phyloP scores from a whole-genome alignment of 306 rosid genomes.

The Arachis hypogaea region DNA sequence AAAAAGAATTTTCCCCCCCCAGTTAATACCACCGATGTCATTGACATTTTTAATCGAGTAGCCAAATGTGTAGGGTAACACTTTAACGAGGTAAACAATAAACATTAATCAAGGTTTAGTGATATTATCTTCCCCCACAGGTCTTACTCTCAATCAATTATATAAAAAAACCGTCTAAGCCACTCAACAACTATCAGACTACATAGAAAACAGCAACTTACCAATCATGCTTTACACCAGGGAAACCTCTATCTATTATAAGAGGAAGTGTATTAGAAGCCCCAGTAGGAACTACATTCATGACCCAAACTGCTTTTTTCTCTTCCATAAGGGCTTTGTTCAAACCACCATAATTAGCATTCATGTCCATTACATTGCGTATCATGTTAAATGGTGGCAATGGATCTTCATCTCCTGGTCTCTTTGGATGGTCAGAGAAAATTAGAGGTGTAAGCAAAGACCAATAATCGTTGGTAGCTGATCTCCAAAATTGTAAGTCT shows the following conservation, averaged over 20 bases:
- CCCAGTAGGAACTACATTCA: constrained; percentile 80
- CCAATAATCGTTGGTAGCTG: constrained; percentile 73
- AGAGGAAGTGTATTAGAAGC: constrained; percentile 79
- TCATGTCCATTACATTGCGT: constrained; percentile 94
- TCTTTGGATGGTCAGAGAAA: constrained; percentile 95
- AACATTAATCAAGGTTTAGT: neutral
- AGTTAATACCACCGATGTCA: neutral
- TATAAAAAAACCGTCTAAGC: neutral
- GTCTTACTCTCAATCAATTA: neutral
- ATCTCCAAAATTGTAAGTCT: constrained; percentile 65
- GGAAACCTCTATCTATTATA: constrained; percentile 75
- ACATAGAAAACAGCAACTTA: constrained; percentile 42
- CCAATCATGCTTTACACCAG: constrained; percentile 91
- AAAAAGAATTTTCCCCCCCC: too few relatives aligned
- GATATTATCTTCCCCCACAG: neutral
- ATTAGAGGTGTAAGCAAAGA: constrained; percentile 87
- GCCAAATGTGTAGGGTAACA: neutral
- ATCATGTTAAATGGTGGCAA: constrained; percentile 87
- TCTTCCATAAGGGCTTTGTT: constrained; percentile 78
- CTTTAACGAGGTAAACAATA: neutral
- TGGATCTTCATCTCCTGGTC: constrained; percentile 95
- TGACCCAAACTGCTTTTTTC: constrained; percentile 84
- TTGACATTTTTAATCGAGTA: neutral
- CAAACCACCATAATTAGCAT: constrained; percentile 76
- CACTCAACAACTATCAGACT: neutral